Conservation (phyloP, 805 yeast species). For the Candida caryicola region DNA sequence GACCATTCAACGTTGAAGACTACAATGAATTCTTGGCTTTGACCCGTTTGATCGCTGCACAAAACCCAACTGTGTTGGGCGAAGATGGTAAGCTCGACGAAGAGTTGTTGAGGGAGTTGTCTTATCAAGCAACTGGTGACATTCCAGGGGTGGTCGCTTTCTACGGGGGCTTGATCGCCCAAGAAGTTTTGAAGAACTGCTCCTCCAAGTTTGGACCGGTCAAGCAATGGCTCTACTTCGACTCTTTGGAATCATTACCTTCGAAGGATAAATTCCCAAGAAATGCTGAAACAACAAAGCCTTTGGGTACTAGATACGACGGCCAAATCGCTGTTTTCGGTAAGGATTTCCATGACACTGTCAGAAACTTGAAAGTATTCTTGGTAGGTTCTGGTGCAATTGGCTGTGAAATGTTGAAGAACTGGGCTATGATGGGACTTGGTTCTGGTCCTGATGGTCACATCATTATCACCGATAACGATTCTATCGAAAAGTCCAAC, state of each 20-base stretch:
- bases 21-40: slow-evolving; percentile 62
- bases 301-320: slow-evolving; percentile 83
- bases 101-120: slow-evolving; percentile 63
- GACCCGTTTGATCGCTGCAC: slow-evolving; percentile 56
- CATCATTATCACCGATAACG: slow-evolving; percentile 86
- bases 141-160: slow-evolving; percentile 86
- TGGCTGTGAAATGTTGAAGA: slow-evolving; percentile 97
- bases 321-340: slow-evolving; percentile 96
- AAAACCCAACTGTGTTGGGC: slow-evolving; percentile 56
- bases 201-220: slow-evolving; percentile 95
- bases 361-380: slow-evolving; percentile 79
- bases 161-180: slow-evolving; percentile 92
- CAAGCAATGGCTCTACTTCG: slow-evolving; percentile 89
- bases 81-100: slow-evolving; percentile 56
- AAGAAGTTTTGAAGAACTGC: slow-evolving; percentile 92
- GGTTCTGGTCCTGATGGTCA: slow-evolving; percentile 90
- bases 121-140: slow-evolving; percentile 89
- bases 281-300: slow-evolving; percentile 68
- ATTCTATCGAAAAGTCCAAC: slow-evolving; percentile 92
- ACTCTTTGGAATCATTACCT: slow-evolving; percentile 90
- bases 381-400: slow-evolving; percentile 97
- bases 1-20: slow-evolving; percentile 72
- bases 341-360: slow-evolving; percentile 61
- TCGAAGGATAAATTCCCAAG: slow-evolving; percentile 53
- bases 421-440: slow-evolving; percentile 96